These are phyloP conservation scores for Akanthomyces dipterigenus DNA, from an alignment of 2,329 filamentous ascomycete species.

Conservation along the genomic window DNA sequence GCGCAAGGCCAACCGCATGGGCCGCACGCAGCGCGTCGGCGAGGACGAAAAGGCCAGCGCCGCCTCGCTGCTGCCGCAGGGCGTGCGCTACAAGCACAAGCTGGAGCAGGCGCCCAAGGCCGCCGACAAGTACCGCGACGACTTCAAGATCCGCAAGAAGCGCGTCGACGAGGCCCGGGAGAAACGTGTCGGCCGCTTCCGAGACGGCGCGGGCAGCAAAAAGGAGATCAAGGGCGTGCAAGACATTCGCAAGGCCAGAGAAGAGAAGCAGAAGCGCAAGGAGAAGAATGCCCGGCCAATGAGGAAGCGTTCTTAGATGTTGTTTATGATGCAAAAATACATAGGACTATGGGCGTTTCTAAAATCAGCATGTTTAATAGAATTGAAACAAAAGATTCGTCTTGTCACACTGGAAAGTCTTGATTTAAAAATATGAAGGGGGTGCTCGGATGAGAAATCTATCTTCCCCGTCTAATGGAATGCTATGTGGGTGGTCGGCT, in stretches of 20 bases:
- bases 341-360: neutral
- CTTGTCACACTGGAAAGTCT: neutral
- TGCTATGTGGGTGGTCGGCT: neutral
- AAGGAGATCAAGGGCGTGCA: slow-evolving; percentile 73
- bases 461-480: neutral
- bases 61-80: slow-evolving; percentile 9
- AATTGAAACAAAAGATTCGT: neutral
- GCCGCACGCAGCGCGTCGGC: slow-evolving; percentile 71
- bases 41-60: slow-evolving; percentile 58
- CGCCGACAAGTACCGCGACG: slow-evolving; percentile 85
- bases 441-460: neutral
- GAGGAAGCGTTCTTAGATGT: slow-evolving; percentile 41
- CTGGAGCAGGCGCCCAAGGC: slow-evolving; percentile 84
- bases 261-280: slow-evolving; percentile 65
- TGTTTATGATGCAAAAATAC: neutral
- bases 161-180: slow-evolving; percentile 80
- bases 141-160: slow-evolving; percentile 88
- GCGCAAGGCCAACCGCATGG: slow-evolving; percentile 79
- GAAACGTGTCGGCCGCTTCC: slow-evolving; percentile 69
- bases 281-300: slow-evolving; percentile 84
- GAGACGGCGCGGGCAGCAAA: slow-evolving; percentile 65
- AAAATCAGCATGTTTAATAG: neutral
- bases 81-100: slow-evolving; percentile 70
- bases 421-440: neutral
- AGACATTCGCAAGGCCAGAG: slow-evolving; percentile 78